Evolutionary conservation across 164 flowering plant species (phyloP), one percentile per base, ranked within the genome.

Genomic region (Platanus orientalis): DNA sequence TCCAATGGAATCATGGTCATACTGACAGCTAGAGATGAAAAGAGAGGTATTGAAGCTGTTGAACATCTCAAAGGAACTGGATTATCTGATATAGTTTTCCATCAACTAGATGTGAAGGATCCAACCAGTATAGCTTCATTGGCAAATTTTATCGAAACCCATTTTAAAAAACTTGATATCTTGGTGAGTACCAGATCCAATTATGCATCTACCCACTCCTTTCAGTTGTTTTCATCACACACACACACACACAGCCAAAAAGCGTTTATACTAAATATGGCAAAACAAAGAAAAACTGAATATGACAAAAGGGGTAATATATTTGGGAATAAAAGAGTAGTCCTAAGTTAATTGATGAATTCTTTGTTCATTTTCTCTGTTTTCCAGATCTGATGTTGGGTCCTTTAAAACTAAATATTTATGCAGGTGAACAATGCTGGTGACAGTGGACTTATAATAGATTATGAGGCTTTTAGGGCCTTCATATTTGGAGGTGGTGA

Each of bases 81-180:
- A 30, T 58, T 67, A 0, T 45, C 54, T 67, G 61, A 67, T 61
- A 58, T 75, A 13, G 57, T 70, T 55, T 78, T 74, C 58, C 81
- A 75, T 59, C 79, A 72, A 57, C 81, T 78, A 53, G 81, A 78
- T 64, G 74, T 78, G n/a, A 49, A 40, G 19, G 65, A 77, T 25
- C 63, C 73, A 27, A 13, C 39, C 2, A 71, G 73, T 36, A 42
- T 75, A 42, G 57, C 59, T 25, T 64, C 73, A 14, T 60, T 75
- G 0, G 75, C 68, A 7, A 57, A 57, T 7, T 77, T 74, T 55
- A 29, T 77, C 61, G 58, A 60, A 42, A 29, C 60, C 30, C 56
- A 68, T 11, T 77, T 77, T 53, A 75, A 75, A 10, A 77, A 71
- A 25, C 80, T 77, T 23, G 80, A 77, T 65, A 70, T 77, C 58